phyloP scores from a whole-genome alignment of 2,329 filamentous ascomycete species.

The Parastagonospora avenae region DNA sequence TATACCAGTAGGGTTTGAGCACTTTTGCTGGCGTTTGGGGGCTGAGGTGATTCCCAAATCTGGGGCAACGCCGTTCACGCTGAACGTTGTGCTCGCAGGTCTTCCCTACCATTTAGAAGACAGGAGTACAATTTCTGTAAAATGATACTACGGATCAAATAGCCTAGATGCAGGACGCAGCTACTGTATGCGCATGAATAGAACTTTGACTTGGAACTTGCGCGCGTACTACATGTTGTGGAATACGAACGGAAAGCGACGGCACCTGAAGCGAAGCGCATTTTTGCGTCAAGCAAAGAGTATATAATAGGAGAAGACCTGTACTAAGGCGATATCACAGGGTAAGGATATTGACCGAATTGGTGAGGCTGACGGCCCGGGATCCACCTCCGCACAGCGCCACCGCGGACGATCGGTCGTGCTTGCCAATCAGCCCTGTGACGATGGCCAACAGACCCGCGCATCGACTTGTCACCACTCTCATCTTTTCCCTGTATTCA shows the following conservation, averaged over 20 bases:
- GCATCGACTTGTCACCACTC: conserved; percentile 6
- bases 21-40: conserved; percentile 6
- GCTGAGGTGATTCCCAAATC: not conserved
- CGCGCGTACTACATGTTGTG: no score
- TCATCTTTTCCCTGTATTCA: conserved; percentile 4
- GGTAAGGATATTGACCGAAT: conserved; percentile 4
- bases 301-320: no score
- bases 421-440: conserved; percentile 9
- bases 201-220: no score
- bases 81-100: not conserved
- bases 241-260: no score
- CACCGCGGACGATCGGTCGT: conserved; percentile 8
- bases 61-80: not conserved
- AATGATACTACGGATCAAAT: no score
- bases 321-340: no score
- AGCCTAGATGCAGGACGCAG: no score
- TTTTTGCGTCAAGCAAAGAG: no score
- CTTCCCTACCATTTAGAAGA: no score
- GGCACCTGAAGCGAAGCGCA: no score
- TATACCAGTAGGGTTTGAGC: conserved; percentile 9
- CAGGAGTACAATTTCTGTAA: no score
- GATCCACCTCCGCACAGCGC: not conserved
- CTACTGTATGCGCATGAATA: no score
- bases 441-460: conserved; percentile 4
- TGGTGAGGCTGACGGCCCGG: conserved; percentile 7